Evolutionary conservation across 805 yeast species (phyloP), one percentile per base, ranked within the genome.

Genomic region (Candida tallmaniae): DNA sequence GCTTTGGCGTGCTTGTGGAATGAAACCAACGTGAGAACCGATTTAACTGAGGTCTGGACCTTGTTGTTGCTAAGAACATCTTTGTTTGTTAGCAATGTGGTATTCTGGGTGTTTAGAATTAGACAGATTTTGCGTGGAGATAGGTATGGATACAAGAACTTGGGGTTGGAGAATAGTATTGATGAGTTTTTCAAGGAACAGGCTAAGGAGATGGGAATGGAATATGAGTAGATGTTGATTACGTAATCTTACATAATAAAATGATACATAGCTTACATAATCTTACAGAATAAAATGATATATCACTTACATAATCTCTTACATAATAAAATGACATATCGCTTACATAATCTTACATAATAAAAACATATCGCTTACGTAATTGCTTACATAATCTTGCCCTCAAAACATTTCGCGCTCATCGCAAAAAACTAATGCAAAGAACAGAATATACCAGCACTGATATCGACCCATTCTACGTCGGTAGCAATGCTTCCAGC

Each of bases 401-500:
- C 27, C 12, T n/a, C n/a, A n/a, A n/a, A n/a, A n/a, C 22, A 27
- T 16, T 7, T 29, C 36, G 19, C 36, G 31, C 7, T 17, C 40
- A 37, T 29, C 37, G 17, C 32, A 13, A 25, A 7, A 27, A 7
- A 11, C 51, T 54, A 57, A 52, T 48, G 13, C 37, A 66, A 22
- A 65, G 59, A 38, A 63, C 71, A 4, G 60, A 73, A 14, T 74
- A 66, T 45, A 60, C 56, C 36, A 62, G 68, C 41, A 49, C 47
- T 8, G 73, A 76, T 35, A 68, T 90, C 26, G 79, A 76, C 34
- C 97, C 98, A 11, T 80, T 89, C 47, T 93, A 86, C 54, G 76
- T 85, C 11, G 96, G 97, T 18, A 86, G 93, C 5, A 76, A 93
- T 2, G 67, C 80, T 19, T 93, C 87, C 2, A 66, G 86, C 0